Evolutionary conservation across 257 asterid species (phyloP).

Genomic region (Anisodus acutangulus): DNA sequence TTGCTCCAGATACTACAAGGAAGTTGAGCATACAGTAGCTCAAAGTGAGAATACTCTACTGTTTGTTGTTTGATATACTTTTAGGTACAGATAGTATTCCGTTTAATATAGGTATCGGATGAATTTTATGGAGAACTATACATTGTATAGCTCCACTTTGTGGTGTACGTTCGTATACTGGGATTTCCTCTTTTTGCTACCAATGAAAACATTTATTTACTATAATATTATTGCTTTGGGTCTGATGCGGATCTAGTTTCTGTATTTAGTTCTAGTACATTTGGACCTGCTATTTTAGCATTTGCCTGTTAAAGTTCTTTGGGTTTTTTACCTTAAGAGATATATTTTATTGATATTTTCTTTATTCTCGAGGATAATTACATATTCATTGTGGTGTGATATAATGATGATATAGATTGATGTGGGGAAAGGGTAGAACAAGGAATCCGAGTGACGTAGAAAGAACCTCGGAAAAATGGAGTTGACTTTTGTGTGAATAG

Average conservation of each 20-base stretch:
- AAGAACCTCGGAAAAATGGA: not conserved
- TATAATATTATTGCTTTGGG: not conserved
- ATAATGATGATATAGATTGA: not conserved
- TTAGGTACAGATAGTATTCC: not conserved
- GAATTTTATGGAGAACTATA: conserved; percentile 2
- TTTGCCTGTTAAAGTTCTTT: conserved; percentile 9
- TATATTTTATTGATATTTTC: not conserved
- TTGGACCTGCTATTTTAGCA: not conserved
- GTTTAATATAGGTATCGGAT: not conserved
- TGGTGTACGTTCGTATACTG: not conserved
- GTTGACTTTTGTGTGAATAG: not conserved
- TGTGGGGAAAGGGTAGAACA: not conserved
- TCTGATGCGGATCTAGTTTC: not conserved
- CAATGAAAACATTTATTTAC: not conserved
- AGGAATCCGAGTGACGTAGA: not conserved
- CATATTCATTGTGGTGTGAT: not conserved
- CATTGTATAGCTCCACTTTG: not conserved
- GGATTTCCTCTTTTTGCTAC: not conserved
- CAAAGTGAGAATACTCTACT: not conserved
- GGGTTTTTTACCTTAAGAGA: not conserved
- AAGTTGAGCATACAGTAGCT: not conserved
- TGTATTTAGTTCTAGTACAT: not conserved
- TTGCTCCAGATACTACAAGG: not conserved
- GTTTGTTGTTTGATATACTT: not conserved
- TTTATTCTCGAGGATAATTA: not conserved